Evolutionary conservation across 306 rosid species (phyloP).

Genomic region (Clitoria ternatea): DNA sequence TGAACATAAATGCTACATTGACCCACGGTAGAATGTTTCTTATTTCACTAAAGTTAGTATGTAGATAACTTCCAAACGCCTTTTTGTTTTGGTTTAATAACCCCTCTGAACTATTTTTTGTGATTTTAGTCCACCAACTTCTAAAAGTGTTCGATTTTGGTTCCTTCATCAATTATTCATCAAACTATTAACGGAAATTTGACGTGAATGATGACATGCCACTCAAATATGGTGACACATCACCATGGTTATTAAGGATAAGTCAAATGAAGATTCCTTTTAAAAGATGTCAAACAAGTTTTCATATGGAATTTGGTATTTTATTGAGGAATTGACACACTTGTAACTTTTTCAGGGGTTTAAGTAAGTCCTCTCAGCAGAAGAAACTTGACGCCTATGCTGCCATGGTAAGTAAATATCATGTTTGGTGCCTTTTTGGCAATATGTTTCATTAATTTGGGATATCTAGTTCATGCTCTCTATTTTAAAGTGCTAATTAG

Average conservation of each 20-base stretch:
- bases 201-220: too few species aligned
- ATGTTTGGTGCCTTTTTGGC: background rate
- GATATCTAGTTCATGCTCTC: background rate
- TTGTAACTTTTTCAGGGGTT: conserved; percentile 39
- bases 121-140: too few species aligned
- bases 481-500: background rate
- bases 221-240: too few species aligned
- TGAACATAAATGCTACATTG: background rate
- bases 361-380: conserved; percentile 31
- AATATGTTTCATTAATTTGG: background rate
- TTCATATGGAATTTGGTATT: background rate
- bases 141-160: too few species aligned
- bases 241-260: too few species aligned
- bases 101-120: too few species aligned
- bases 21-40: background rate
- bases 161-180: too few species aligned
- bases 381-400: conserved; percentile 42
- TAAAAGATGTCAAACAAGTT: background rate
- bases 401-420: conserved; percentile 36
- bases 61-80: background rate
- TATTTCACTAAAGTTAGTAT: background rate
- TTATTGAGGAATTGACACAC: conserved; percentile 7
- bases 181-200: too few species aligned
- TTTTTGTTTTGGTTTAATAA: too few species aligned
- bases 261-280: background rate